Base-by-base conservation (phyloP, 2,329 filamentous ascomycete species). In the Trichoderma pleuroti region DNA sequence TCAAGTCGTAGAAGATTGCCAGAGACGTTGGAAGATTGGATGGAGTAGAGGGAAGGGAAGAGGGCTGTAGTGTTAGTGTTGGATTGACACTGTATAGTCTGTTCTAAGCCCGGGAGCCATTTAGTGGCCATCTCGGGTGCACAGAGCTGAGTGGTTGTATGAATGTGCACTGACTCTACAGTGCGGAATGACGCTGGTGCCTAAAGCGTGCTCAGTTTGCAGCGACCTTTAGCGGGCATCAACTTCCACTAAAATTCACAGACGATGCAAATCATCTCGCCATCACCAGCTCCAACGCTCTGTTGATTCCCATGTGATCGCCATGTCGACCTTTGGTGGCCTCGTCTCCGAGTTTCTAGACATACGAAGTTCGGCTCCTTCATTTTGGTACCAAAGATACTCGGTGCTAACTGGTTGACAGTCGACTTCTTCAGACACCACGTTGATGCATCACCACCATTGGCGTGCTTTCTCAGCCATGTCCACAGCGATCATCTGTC, bases 381-480 rank as follows among this genome's bases (percentile, higher is more conserved):
- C 11, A 16, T 21, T 28, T 1, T 6, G n/a, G 5, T 26, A 4
- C 9, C 24, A 21, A 54, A n/a, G 10, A 57, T 21, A 4, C 18
- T 26, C 8, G 4, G 26, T 39, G 46, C 66, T 72, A 30, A 72
- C n/a, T 14, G 39, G 11, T 18, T 28, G 18, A 11, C 70, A 92
- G 91, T 98, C 74, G 94, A 98, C 80, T 93, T 90, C 82, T 98
- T 98, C 76, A 88, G 92, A 28, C 82, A 81, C 18, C 84, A 85
- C 60, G 81, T 84, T 5, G 83, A 83, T 7, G 80, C 81, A 18
- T 85, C 81, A 18, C 86, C 91, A 5, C 92, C 93, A 0, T 81
- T 96, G 69, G 94, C 92, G 18, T 96, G 92, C 79, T 97, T 98
- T 77, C 85, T 98, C 30, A 97, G 92, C 80, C 95, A 98, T 86